phyloP scores from a whole-genome alignment of 805 yeast species.

The Phaffomyces opuntiae region DNA sequence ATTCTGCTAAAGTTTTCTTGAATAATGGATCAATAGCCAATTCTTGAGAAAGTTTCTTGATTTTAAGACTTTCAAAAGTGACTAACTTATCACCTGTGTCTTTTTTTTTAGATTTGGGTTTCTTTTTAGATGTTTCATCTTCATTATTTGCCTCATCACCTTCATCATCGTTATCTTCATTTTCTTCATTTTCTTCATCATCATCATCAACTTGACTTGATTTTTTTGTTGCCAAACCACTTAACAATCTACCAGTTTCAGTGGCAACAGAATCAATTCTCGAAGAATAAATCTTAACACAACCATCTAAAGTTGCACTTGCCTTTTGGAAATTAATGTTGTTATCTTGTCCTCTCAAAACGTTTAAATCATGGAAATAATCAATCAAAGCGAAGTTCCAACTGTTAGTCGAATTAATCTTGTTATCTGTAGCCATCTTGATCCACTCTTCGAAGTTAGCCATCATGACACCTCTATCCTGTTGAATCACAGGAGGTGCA shows the following conservation, averaged over 20 bases:
- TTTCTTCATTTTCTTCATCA: slow-evolving; percentile 21
- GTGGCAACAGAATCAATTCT: slow-evolving; percentile 91
- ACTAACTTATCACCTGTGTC: slow-evolving; percentile 39
- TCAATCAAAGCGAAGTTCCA: slow-evolving; percentile 91
- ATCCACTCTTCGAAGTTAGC: slow-evolving; percentile 32
- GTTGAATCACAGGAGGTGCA: slow-evolving; percentile 13
- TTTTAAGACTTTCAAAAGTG: slow-evolving; percentile 40
- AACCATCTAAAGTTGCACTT: slow-evolving; percentile 85
- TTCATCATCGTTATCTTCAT: slow-evolving; percentile 3
- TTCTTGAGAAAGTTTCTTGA: slow-evolving; percentile 57
- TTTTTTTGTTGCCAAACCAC: slow-evolving; percentile 56
- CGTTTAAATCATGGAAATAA: slow-evolving; percentile 77
- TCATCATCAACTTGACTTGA: slow-evolving; percentile 14
- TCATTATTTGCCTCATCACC: slow-evolving; percentile 1
- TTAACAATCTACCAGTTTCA: slow-evolving; percentile 77
- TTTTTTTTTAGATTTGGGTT: slow-evolving; percentile 23
- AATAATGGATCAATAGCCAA: slow-evolving; percentile 66
- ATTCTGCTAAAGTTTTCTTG: slow-evolving; percentile 67
- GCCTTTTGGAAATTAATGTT: slow-evolving; percentile 86
- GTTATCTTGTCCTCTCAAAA: slow-evolving; percentile 66
- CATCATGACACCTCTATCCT: slow-evolving; percentile 33
- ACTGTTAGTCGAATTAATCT: slow-evolving; percentile 75
- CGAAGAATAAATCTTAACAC: slow-evolving; percentile 86
- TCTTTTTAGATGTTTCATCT: slow-evolving; percentile 15
- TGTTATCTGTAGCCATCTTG: slow-evolving; percentile 30